Conservation (phyloP, 305 asterid genomes). For the Solanum chacoense region DNA sequence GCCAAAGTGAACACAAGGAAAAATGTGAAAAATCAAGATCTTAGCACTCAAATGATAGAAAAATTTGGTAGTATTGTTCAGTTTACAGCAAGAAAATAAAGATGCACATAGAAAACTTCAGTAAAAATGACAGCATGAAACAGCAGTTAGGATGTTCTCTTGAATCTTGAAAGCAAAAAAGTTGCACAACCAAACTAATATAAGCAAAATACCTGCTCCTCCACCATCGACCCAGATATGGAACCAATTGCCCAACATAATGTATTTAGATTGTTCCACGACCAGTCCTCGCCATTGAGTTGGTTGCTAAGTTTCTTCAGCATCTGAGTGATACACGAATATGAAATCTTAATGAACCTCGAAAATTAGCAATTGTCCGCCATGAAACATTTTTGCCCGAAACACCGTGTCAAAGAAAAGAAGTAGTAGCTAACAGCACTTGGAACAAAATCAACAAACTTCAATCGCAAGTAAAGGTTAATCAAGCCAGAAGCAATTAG, state of each 20-base stretch:
- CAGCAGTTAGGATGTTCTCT: neutral
- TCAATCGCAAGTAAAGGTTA: neutral
- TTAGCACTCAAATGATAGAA: neutral
- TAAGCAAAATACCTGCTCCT: slow-evolving; percentile 60
- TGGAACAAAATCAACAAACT: neutral
- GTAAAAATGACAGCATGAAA: neutral
- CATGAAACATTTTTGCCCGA: neutral
- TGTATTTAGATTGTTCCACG: slow-evolving; percentile 98
- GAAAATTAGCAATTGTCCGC: neutral
- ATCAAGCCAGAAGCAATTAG: neutral
- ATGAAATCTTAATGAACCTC: neutral
- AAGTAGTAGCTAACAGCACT: neutral
- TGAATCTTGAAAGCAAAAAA: neutral
- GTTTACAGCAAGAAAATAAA: neutral
- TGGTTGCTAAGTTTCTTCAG: slow-evolving; percentile 72
- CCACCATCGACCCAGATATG: slow-evolving; percentile 97
- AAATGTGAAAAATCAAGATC: neutral
- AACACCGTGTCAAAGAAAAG: neutral
- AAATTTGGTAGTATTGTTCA: neutral
- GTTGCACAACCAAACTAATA: neutral
- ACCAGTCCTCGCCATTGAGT: slow-evolving; percentile 89
- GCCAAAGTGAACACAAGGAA: slow-evolving; percentile 16
- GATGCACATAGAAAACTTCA: neutral
- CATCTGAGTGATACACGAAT: slow-evolving; percentile 44
- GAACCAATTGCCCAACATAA: slow-evolving; percentile 99